Percentiles rank a stretch among this genome's conserved stretches.
Conservation (phyloP, 345 rosid species). For the Isatis tinctoria region DNA sequence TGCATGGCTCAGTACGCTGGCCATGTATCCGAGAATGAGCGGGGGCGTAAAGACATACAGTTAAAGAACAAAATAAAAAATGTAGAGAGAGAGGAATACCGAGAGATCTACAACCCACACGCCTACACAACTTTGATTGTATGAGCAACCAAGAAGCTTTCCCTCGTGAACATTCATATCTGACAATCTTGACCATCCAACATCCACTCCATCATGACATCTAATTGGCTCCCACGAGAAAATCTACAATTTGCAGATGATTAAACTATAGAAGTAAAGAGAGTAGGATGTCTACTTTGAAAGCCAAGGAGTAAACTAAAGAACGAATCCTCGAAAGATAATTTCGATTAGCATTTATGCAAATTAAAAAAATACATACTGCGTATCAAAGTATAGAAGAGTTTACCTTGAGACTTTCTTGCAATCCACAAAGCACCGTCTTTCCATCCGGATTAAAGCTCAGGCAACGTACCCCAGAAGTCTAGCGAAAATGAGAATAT, state of each 20-base stretch:
- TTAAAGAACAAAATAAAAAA: background rate
- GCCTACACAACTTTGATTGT: slow-evolving; percentile 96
- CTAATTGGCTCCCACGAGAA: slow-evolving; percentile 96
- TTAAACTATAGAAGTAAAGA: slow-evolving; percentile 4
- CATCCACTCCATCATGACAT: slow-evolving; percentile 89
- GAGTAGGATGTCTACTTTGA: background rate
- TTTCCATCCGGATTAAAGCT: slow-evolving; percentile 95
- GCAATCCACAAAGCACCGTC: slow-evolving; percentile 89
- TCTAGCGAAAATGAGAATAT: slow-evolving; percentile 40
- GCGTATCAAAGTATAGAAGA: slow-evolving; percentile 4
- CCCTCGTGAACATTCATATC: slow-evolving; percentile 97
- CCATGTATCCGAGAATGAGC: slow-evolving; percentile 13
- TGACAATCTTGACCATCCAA: slow-evolving; percentile 96
- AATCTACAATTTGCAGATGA: slow-evolving; percentile 45
- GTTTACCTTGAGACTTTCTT: slow-evolving; percentile 81
- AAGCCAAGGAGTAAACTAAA: background rate
- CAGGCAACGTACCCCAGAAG: slow-evolving; percentile 86
- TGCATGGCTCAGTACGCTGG: slow-evolving; percentile 78
- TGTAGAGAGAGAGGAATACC: slow-evolving; percentile 42
- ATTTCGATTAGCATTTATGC: background rate
- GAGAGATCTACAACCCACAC: slow-evolving; percentile 98
- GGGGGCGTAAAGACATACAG: slow-evolving; percentile 15
- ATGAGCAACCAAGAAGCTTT: slow-evolving; percentile 98
- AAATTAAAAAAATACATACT: background rate
- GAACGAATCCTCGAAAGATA: background rate